phyloP scores from a whole-genome alignment of 2,329 filamentous ascomycete species.

The Diaporthe sp. region DNA sequence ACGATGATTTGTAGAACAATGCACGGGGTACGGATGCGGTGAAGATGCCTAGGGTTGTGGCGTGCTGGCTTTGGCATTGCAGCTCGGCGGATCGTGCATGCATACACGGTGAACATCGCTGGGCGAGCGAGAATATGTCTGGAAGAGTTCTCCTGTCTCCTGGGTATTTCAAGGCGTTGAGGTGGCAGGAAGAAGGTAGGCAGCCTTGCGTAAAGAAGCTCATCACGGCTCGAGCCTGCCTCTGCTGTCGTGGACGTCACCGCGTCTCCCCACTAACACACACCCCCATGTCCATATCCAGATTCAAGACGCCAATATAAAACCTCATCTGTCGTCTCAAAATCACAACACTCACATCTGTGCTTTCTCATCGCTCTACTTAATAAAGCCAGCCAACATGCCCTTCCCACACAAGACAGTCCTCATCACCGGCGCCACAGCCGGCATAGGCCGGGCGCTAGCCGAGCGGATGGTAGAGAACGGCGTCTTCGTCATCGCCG shows the following conservation, averaged over 20 bases:
- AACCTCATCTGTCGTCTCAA: background rate
- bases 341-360: background rate
- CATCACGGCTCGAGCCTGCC: background rate
- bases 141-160: too few relatives aligned
- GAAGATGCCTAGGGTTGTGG: background rate
- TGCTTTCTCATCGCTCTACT: background rate
- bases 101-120: background rate
- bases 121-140: background rate
- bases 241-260: constrained; percentile 6
- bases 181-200: background rate
- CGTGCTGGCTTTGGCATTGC: background rate
- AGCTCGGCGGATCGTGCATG: background rate
- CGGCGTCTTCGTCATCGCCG: constrained; percentile 67
- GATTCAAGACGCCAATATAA: background rate
- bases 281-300: background rate
- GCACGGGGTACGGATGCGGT: too few relatives aligned
- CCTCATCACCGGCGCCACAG: constrained; percentile 68
- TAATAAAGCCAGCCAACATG: constrained; percentile 53
- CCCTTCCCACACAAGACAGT: constrained; percentile 68
- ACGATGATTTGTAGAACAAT: background rate
- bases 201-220: background rate
- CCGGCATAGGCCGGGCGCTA: constrained; percentile 66
- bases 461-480: constrained; percentile 57
- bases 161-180: background rate
- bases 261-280: background rate